A percentile compares a stretch with the other conserved stretches of the same genome.
Evolutionary conservation across 2,329 filamentous ascomycete species (phyloP).

Genomic region (Sodiomyces alkalinus): DNA sequence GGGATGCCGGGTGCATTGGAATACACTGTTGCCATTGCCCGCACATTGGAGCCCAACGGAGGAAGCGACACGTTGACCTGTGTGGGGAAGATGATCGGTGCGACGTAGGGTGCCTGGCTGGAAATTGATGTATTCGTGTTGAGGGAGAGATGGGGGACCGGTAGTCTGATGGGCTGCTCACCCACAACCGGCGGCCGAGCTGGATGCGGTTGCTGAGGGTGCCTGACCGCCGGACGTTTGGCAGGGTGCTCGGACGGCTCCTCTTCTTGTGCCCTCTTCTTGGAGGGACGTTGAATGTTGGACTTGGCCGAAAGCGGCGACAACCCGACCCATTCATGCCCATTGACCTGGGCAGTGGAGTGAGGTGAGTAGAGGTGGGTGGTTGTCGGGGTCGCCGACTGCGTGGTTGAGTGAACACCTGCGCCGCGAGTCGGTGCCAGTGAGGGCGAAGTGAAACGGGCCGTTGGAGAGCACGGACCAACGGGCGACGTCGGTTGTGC

Average conservation of each 20-base stretch:
- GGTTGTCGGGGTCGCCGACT: conserved; percentile 15
- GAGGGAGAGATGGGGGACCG: conserved; percentile 56
- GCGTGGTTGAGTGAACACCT: too few relatives aligned
- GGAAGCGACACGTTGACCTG: conserved; percentile 41
- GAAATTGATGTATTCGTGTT: conserved; percentile 27
- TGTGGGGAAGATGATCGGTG: conserved; percentile 24
- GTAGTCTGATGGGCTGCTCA: conserved; percentile 33
- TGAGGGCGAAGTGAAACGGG: conserved; percentile 27
- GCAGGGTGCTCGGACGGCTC: conserved; percentile 37
- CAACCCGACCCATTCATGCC: conserved; percentile 24
- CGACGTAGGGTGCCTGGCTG: conserved; percentile 16
- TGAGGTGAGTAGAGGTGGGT: conserved; percentile 25
- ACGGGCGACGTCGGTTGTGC: conserved; percentile 21
- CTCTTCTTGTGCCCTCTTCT: conserved; percentile 36
- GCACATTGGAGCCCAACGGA: conserved; percentile 41
- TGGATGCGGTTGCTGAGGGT: conserved; percentile 14
- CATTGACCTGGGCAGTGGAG: conserved; percentile 13
- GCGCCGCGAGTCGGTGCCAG: conserved; percentile 34
- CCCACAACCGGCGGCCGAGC: conserved; percentile 7
- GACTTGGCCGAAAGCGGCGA: conserved; percentile 33
- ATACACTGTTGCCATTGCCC: conserved; percentile 68
- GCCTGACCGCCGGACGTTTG: conserved; percentile 31
- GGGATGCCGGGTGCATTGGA: too few relatives aligned
- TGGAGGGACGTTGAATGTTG: conserved; percentile 19
- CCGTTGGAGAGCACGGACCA: conserved; percentile 24